Base-by-base conservation (phyloP, 768 basidiomycete genomes). In the Xerocomus spinulosus region DNA sequence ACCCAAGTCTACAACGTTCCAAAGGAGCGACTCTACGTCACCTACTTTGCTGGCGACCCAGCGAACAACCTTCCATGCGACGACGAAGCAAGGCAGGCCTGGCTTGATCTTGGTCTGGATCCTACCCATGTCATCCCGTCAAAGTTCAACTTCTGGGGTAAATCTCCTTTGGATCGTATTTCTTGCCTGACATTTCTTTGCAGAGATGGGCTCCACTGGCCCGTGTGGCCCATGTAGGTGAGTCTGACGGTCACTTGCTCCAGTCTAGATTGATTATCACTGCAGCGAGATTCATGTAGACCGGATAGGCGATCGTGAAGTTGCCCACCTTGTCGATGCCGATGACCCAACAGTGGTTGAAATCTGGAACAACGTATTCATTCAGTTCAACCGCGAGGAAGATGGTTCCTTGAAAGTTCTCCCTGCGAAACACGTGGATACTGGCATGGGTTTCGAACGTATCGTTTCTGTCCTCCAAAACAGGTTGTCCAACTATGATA, bases 361-460 rank as follows among this genome's bases (percentile, higher is more conserved):
- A 69, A 94, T 99, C 56, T 99, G 96, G 96, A 99, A 99, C 74
- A 97, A 96, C 65, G 96, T 99, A 48, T 99, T 97, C 66, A 98
- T 99, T 63, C 94, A 97, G 61, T 99, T 88, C 74, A 98, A 99
- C 66, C 88, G 96, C 39, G 95, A 98, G 67, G 79, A 82, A 36
- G 88, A 94, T 48, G 87, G 88, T 33, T 81, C 83, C 17, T 78
- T 99, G 14, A 82, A 79, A 44, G 50, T 79, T 1, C 78, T 99
- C 13, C 96, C 96, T 21, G 81, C 85, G 26, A 92, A 93, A 69
- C 96, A 99, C 59, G 89, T 99, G 53, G 96, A 99, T 64, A 99
- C 96, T 6, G 96, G 96, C 42, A 93, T 99, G 94, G 96, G 96
- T 35, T 99, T 96, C 68, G 96, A 99, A 67, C 90, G 96, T 44